phyloP scores from a whole-genome alignment of 2,329 filamentous ascomycete species.

The Xylaria sp. region DNA sequence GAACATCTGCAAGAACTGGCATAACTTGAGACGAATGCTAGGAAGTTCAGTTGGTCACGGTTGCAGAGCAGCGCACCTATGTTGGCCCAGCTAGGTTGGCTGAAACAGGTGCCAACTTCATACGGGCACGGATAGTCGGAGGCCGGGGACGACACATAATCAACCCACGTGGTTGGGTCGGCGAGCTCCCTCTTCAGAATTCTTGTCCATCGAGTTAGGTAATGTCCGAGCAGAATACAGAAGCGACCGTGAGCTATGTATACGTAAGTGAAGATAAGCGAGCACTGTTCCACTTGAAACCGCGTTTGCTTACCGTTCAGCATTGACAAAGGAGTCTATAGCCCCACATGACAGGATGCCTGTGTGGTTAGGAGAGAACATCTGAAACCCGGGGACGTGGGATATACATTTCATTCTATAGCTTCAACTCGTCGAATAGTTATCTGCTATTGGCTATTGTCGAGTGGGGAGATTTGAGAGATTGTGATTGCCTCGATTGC shows the following conservation, averaged over 20 bases:
- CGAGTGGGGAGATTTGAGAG: not conserved
- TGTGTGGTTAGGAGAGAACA: not conserved
- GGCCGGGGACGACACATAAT: constrained; percentile 20
- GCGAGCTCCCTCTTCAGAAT: not conserved
- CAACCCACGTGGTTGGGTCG: constrained; percentile 1
- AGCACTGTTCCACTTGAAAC: not conserved
- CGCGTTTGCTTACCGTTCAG: not conserved
- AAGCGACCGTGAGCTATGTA: not conserved
- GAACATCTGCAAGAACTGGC: constrained; percentile 23
- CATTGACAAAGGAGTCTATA: constrained; percentile 3
- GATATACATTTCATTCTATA: not conserved
- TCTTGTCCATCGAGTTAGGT: not conserved
- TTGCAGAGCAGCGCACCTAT: constrained; percentile 8
- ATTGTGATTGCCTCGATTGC: not conserved
- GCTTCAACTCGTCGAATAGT: not conserved
- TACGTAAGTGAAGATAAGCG: constrained; percentile 4
- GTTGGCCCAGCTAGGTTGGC: constrained; percentile 9
- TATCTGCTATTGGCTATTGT: not conserved
- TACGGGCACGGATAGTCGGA: constrained; percentile 22
- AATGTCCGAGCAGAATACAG: not conserved
- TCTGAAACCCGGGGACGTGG: constrained; percentile 10
- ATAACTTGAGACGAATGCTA: constrained; percentile 28
- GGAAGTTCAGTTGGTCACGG: constrained; percentile 17
- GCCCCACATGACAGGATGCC: not conserved
- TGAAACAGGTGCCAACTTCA: constrained; percentile 29